Evolutionary conservation across 2,329 filamentous ascomycete species (phyloP).

Genomic region (Aureobasidium sp.): DNA sequence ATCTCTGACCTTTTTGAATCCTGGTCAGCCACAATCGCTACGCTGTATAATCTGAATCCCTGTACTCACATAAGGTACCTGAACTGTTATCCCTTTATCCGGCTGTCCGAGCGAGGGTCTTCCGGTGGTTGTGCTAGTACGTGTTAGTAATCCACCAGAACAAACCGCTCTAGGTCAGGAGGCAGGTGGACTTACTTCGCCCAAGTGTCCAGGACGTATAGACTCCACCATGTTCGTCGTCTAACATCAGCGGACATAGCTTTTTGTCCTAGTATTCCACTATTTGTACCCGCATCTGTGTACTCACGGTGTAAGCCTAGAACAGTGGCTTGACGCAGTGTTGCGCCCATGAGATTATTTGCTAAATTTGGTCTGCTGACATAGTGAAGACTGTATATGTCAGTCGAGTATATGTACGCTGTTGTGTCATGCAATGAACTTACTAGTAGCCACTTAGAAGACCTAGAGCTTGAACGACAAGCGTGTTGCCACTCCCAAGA

Average conservation of each 20-base stretch:
- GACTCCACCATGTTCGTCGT: slow-evolving; percentile 65
- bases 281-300: slow-evolving; percentile 28
- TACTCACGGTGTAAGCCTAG: slow-evolving; percentile 29
- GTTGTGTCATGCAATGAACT: background rate
- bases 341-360: slow-evolving; percentile 28
- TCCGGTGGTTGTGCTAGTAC: slow-evolving; percentile 56
- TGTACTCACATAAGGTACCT: slow-evolving; percentile 45
- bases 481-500: slow-evolving; percentile 27
- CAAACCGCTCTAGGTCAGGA: background rate
- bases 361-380: slow-evolving; percentile 29
- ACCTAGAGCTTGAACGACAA: slow-evolving; percentile 27
- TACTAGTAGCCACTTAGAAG: slow-evolving; percentile 28
- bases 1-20: slow-evolving; percentile 23
- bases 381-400: slow-evolving; percentile 23
- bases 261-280: slow-evolving; percentile 36
- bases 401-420: background rate
- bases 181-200: slow-evolving; percentile 29
- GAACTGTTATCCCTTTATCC: slow-evolving; percentile 61
- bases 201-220: slow-evolving; percentile 70
- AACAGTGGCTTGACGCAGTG: slow-evolving; percentile 28
- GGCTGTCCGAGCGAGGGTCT: slow-evolving; percentile 63
- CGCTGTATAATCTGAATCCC: too few species aligned
- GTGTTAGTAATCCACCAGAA: background rate
- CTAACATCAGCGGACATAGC: slow-evolving; percentile 52
- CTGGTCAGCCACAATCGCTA: background rate